These are phyloP conservation scores for Neurospora sublineolata DNA, from an alignment of 495 filamentous ascomycete species.

Conservation along the genomic window DNA sequence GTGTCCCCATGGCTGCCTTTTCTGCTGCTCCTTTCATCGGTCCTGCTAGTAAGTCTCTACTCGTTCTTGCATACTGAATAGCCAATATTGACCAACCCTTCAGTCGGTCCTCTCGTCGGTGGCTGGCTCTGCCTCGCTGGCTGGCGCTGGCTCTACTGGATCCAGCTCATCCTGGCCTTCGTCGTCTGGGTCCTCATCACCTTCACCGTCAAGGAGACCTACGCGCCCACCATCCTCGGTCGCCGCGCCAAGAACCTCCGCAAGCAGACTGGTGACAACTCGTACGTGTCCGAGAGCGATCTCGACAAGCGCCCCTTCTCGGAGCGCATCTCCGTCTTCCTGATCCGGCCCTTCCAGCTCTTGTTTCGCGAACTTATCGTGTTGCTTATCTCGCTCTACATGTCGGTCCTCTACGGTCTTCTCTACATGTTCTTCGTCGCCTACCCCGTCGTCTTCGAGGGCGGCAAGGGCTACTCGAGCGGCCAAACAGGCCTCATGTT, in stretches of 20 bases:
- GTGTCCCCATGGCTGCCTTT: slow-evolving; percentile 80
- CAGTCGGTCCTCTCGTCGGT: slow-evolving; percentile 58
- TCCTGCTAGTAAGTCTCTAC: slow-evolving; percentile 43
- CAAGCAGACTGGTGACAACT: slow-evolving; percentile 48
- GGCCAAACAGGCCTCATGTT: slow-evolving; percentile 72
- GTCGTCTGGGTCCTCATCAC: slow-evolving; percentile 58
- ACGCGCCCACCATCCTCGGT: slow-evolving; percentile 59
- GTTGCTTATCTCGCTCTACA: slow-evolving; percentile 63
- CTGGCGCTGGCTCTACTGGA: slow-evolving; percentile 83
- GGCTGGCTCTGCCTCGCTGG: slow-evolving; percentile 56
- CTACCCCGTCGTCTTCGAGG: slow-evolving; percentile 68
- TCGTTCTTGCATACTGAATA: background rate
- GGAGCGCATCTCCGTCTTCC: slow-evolving; percentile 53
- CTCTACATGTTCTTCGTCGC: slow-evolving; percentile 80
- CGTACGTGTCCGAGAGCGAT: slow-evolving; percentile 62
- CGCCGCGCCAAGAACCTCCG: slow-evolving; percentile 54
- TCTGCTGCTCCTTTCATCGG: slow-evolving; percentile 69
- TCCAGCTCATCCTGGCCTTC: slow-evolving; percentile 60
- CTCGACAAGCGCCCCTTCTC: slow-evolving; percentile 54
- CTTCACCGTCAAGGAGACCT: slow-evolving; percentile 74
- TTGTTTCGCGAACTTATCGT: slow-evolving; percentile 73
- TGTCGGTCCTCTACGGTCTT: slow-evolving; percentile 66
- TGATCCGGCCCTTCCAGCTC: slow-evolving; percentile 68
- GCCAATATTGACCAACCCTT: slow-evolving; percentile 5
- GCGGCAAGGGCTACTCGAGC: slow-evolving; percentile 60